phyloP scores from a whole-genome alignment of 2,329 filamentous ascomycete genomes.

The Cercospora nicotianae region DNA sequence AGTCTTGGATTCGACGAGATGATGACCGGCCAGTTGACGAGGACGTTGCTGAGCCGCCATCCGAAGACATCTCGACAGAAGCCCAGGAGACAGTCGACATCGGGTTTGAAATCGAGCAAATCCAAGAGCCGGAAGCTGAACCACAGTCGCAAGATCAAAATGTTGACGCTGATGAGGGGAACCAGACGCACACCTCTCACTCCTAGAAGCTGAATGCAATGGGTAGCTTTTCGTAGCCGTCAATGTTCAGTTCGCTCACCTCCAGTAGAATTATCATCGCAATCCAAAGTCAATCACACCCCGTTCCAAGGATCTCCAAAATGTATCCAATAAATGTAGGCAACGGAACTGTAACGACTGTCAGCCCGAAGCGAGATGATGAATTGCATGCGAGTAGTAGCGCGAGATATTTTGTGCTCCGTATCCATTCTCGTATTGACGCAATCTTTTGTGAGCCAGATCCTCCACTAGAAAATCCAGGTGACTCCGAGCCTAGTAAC shows the following conservation, averaged over 20 bases:
- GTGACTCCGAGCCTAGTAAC: neutral
- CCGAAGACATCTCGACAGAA: too few species aligned
- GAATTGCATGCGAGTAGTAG: neutral
- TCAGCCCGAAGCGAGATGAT: neutral
- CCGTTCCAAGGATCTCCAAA: neutral
- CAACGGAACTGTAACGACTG: neutral
- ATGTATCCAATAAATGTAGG: neutral
- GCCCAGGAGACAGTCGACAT: too few species aligned
- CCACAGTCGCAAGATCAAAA: too few species aligned
- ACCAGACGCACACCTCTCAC: too few species aligned
- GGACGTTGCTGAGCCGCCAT: too few species aligned
- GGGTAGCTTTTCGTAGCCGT: too few species aligned
- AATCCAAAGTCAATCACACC: neutral
- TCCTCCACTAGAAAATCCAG: neutral
- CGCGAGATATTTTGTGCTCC: neutral
- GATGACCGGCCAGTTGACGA: too few species aligned
- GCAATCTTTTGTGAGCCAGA: neutral
- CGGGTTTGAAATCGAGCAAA: too few species aligned
- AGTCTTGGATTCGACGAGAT: too few species aligned
- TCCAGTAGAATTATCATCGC: neutral
- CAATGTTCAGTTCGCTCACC: neutral
- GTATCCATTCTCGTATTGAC: neutral
- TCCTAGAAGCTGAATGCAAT: too few species aligned
- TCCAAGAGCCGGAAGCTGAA: too few species aligned
- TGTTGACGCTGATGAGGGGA: too few species aligned